Evolutionary conservation across 176 grass and related monocot species (phyloP).

Genomic region (Poa annua): DNA sequence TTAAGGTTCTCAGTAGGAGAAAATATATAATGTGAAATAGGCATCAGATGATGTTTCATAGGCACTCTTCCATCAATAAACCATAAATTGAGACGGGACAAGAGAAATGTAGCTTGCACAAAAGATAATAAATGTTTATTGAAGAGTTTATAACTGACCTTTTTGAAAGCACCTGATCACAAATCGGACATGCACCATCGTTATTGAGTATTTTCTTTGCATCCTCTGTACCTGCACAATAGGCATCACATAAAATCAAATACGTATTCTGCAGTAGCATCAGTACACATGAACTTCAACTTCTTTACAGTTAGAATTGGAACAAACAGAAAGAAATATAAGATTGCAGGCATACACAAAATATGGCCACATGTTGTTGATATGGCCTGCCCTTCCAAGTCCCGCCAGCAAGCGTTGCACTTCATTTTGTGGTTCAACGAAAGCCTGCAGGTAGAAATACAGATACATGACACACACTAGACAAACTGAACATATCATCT

Average conservation of each 20-base stretch:
- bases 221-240: constrained; percentile 73
- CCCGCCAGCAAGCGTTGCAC: constrained; percentile 91
- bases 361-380: constrained; percentile 91
- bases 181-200: constrained; percentile 84
- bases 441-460: constrained; percentile 41
- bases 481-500: neutral
- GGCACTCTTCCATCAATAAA: constrained; percentile 7
- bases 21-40: neutral
- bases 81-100: neutral
- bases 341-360: constrained; percentile 65
- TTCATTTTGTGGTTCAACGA: constrained; percentile 57
- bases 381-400: constrained; percentile 81
- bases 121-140: constrained; percentile 22
- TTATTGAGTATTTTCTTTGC: constrained; percentile 85
- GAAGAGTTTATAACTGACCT: constrained; percentile 51
- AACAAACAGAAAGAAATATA: constrained; percentile 24
- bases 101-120: constrained; percentile 24
- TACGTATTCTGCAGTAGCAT: constrained; percentile 29
- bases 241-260: constrained; percentile 15
- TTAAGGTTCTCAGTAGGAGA: neutral
- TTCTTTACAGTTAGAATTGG: neutral
- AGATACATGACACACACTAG: constrained; percentile 18
- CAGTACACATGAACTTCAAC: neutral
- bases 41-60: neutral
- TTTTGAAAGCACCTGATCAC: constrained; percentile 95